Evolutionary conservation across 768 basidiomycete genomes (phyloP).

Genomic region (Agaricus blazei): DNA sequence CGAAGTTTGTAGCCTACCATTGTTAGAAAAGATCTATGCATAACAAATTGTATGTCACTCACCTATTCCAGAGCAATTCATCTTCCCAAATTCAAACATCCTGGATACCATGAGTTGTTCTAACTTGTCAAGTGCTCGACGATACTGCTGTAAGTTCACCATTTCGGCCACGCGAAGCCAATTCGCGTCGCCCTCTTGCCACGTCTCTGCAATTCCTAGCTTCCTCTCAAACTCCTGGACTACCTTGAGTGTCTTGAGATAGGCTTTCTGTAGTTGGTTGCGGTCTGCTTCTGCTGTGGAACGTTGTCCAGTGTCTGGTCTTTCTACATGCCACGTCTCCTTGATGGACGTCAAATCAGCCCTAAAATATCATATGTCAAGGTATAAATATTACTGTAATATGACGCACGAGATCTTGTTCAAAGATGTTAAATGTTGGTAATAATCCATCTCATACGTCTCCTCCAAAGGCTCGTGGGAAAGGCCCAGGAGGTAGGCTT

Average conservation of each 20-base stretch:
- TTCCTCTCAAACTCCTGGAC: conserved; percentile 12
- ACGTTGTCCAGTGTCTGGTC: too few species aligned
- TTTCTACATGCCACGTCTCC: too few species aligned
- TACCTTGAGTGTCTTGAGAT: not conserved
- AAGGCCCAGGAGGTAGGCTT: conserved; percentile 9
- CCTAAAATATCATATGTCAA: not conserved
- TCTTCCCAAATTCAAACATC: conserved; percentile 22
- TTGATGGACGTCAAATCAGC: not conserved
- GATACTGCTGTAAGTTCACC: conserved; percentile 1
- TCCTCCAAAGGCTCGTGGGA: conserved; percentile 13
- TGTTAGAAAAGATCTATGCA: not conserved
- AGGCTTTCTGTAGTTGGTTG: not conserved
- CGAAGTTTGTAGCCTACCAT: conserved; percentile 21
- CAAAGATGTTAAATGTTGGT: conserved; percentile 3
- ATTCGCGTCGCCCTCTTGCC: conserved; percentile 7
- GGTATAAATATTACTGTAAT: not conserved
- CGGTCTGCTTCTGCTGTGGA: not conserved
- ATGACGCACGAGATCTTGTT: conserved; percentile 6
- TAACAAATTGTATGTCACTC: not conserved
- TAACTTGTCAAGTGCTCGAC: conserved; percentile 16
- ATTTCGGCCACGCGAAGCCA: conserved; percentile 4
- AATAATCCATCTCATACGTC: conserved; percentile 17
- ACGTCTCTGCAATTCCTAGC: conserved; percentile 10
- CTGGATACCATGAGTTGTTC: conserved; percentile 16
- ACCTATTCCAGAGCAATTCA: conserved; percentile 24